These are phyloP conservation scores for Cardamine resedifolia DNA, from an alignment of 345 rosid species.

Conservation along the genomic window DNA sequence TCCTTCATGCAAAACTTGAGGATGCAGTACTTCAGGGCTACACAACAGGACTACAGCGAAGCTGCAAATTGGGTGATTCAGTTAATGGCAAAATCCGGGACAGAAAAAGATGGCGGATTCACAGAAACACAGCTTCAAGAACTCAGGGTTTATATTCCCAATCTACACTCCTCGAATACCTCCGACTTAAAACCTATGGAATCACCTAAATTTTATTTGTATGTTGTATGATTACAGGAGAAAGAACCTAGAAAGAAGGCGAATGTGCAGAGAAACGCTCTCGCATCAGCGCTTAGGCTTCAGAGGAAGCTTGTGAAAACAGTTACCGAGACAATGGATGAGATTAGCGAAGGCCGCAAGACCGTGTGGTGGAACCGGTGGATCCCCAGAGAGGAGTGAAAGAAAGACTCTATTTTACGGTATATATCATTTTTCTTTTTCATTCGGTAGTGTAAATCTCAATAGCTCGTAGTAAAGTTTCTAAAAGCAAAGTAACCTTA, in stretches of 20 bases:
- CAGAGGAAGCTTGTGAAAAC: slow-evolving; percentile 77
- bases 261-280: slow-evolving; percentile 62
- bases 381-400: slow-evolving; percentile 90
- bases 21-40: slow-evolving; percentile 71
- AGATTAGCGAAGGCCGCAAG: slow-evolving; percentile 63
- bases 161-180: not conserved
- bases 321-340: slow-evolving; percentile 74
- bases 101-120: slow-evolving; percentile 88
- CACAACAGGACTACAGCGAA: slow-evolving; percentile 88
- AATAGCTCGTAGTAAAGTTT: slow-evolving; percentile 16
- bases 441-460: slow-evolving; percentile 33
- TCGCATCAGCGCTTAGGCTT: slow-evolving; percentile 72
- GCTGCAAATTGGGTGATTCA: slow-evolving; percentile 75
- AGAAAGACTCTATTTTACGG: slow-evolving; percentile 33
- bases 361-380: slow-evolving; percentile 97
- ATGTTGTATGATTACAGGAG: slow-evolving; percentile 45
- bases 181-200: not conserved
- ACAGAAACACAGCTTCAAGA: slow-evolving; percentile 94
- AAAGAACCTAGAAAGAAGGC: slow-evolving; percentile 62
- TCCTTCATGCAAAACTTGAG: slow-evolving; percentile 88
- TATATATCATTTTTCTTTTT: slow-evolving; percentile 1
- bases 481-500: slow-evolving; percentile 24
- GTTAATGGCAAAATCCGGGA: slow-evolving; percentile 90
- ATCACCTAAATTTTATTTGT: not conserved
- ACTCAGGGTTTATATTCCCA: slow-evolving; percentile 57